Conservation (phyloP, 441 rosid species). For the Populus trichocarpa region DNA sequence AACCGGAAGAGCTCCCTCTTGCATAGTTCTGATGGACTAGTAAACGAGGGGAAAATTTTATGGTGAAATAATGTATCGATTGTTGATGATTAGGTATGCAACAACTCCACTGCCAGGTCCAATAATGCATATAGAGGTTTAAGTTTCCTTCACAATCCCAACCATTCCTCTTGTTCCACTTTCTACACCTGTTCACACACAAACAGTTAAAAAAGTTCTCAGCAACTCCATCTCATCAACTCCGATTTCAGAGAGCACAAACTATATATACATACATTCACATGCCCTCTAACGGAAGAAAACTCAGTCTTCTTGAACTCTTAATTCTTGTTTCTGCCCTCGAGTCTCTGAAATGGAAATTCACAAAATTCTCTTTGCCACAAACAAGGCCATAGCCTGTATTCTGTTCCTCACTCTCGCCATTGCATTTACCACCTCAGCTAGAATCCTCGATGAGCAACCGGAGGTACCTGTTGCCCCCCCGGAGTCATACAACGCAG, state of each 20-base stretch:
- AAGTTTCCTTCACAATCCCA: background rate
- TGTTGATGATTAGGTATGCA: background rate
- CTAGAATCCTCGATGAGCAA: slow-evolving; percentile 54
- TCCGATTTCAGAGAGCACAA: slow-evolving; percentile 24
- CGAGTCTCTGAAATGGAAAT: slow-evolving; percentile 30
- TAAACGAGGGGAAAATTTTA: no score
- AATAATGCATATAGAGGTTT: background rate
- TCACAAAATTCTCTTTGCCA: slow-evolving; percentile 9
- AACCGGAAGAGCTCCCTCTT: background rate
- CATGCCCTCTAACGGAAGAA: background rate
- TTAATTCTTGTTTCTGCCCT: slow-evolving; percentile 6
- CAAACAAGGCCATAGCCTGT: slow-evolving; percentile 19
- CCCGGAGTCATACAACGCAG: slow-evolving; percentile 21
- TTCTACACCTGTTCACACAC: background rate
- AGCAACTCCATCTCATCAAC: slow-evolving; percentile 47
- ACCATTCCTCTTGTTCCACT: background rate
- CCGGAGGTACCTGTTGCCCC: slow-evolving; percentile 25
- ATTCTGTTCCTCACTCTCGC: slow-evolving; percentile 39
- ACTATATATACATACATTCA: slow-evolving; percentile 19
- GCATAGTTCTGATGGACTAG: background rate
- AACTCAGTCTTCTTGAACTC: background rate
- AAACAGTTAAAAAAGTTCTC: slow-evolving; percentile 1
- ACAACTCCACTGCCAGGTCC: background rate
- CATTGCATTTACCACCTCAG: slow-evolving; percentile 33
- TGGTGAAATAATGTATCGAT: background rate